Conservation (phyloP, 202 grass and related monocot genomes). For the Elaeis oleifera region DNA sequence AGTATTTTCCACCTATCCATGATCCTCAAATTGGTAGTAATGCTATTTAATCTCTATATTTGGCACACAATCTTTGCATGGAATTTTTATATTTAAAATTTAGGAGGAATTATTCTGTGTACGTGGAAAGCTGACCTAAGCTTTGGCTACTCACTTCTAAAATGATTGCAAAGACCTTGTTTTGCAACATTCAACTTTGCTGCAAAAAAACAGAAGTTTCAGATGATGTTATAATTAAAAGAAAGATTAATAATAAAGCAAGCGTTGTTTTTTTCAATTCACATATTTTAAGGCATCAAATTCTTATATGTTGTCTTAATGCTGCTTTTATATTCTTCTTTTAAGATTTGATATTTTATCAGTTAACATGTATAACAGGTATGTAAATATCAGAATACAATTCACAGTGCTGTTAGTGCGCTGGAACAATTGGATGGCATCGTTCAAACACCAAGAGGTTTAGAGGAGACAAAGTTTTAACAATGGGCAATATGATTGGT, state of each 20-base stretch:
- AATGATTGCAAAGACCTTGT: no score
- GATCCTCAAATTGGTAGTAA: not conserved
- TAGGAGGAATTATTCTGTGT: no score
- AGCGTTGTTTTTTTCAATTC: not conserved
- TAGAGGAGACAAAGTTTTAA: conserved; percentile 36
- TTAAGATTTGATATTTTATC: not conserved
- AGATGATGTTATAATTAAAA: not conserved
- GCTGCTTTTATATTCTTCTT: no score
- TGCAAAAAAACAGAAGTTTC: not conserved
- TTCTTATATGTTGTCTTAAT: not conserved
- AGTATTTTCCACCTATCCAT: not conserved
- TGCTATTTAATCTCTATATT: no score
- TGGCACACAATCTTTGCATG: no score
- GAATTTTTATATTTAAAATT: no score
- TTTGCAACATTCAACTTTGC: no score
- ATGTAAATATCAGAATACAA: conserved; percentile 41
- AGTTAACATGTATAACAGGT: conserved; percentile 24
- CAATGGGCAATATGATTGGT: conserved; percentile 40
- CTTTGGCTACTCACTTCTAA: no score
- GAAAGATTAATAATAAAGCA: not conserved
- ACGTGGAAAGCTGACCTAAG: no score
- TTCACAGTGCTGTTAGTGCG: conserved; percentile 33
- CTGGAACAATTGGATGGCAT: conserved; percentile 31
- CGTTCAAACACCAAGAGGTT: conserved; percentile 42
- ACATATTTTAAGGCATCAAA: not conserved